phyloP scores from a whole-genome alignment of 768 basidiomycete species.

The Floccularia luteovirens region DNA sequence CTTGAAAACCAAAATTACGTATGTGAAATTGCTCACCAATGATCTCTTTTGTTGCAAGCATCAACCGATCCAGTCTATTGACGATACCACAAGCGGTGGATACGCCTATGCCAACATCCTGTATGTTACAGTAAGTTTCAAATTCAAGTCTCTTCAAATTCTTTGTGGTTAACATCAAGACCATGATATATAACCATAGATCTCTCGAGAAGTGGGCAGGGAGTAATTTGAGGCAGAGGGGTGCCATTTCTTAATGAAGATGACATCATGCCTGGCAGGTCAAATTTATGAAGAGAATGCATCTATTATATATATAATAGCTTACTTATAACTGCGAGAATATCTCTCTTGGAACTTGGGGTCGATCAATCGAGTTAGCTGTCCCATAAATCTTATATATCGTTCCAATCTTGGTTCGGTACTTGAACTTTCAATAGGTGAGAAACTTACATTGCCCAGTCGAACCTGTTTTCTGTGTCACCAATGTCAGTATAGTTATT shows the following conservation, averaged over 20 bases:
- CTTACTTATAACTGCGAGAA: constrained; percentile 72
- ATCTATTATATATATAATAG: neutral
- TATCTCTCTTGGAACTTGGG: constrained; percentile 79
- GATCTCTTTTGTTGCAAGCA: constrained; percentile 78
- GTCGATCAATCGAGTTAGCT: constrained; percentile 69
- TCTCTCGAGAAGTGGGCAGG: constrained; percentile 54
- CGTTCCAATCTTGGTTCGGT: neutral
- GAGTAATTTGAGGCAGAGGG: constrained; percentile 82
- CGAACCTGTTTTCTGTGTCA: constrained; percentile 48
- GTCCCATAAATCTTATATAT: constrained; percentile 57
- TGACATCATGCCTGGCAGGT: constrained; percentile 58
- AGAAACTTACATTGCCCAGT: constrained; percentile 62
- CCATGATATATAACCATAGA: constrained; percentile 46
- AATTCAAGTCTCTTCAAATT: constrained; percentile 46
- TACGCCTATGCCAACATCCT: constrained; percentile 71
- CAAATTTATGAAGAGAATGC: neutral
- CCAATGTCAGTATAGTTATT: constrained; percentile 5
- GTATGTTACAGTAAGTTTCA: neutral
- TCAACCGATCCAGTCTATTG: constrained; percentile 66
- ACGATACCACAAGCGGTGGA: constrained; percentile 63
- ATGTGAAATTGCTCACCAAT: constrained; percentile 86
- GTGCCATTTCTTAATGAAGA: constrained; percentile 65
- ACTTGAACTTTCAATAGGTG: neutral
- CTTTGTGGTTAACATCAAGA: constrained; percentile 59
- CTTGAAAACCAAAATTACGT: constrained; percentile 44